Evolutionary conservation across 2,329 filamentous ascomycete species (phyloP), one percentile per base, ranked within the genome.

Genomic region (Myriosclerotinia scirpicola): DNA sequence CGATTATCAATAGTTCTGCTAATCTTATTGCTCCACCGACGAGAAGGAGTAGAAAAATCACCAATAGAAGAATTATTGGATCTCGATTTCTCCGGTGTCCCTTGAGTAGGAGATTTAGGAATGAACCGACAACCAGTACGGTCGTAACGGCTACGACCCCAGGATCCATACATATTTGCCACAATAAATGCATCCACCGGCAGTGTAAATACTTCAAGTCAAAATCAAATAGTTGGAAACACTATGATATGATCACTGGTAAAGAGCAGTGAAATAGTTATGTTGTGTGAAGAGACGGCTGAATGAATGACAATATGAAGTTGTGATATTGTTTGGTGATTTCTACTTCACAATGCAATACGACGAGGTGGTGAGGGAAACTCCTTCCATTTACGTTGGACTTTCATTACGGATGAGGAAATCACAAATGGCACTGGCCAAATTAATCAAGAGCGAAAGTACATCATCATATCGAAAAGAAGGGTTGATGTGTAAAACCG

Each of bases 361-460:
- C 1, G 17, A 38, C 42, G 30, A 17, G n/a, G 0, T 59, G 3
- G 17, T 17, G 4, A 50, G 17, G 30, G 22, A 26, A 14, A 12
- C 26, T 61, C 38, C 20, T 61, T 66, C 64, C 30, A 14, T 36
- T 8, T 38, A 7, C 1, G 30, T 5, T 61, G n/a, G 7, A n/a
- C 14, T 26, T 9, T 36, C 6, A 15, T 15, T 15, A 9, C 22
- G n/a, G 15, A 46, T 20, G n/a, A 53, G 17, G 38, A 42, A 59
- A 30, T 64, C 26, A n/a, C 50, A 30, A n/a, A 8, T 61, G 46
- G 48, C 55, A 66, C 55, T 66, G 61, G 26, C 64, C 55, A 61
- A 44, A 42, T 17, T 22, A 12, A 38, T n/a, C 26, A 52, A 38
- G 34, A 42, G 4, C 5, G 5, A 30, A 50, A 22, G 40, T 2